These are phyloP conservation scores for Lachancea thermotolerans DNA, from an alignment of 805 yeast genomes.

Conservation along the genomic window DNA sequence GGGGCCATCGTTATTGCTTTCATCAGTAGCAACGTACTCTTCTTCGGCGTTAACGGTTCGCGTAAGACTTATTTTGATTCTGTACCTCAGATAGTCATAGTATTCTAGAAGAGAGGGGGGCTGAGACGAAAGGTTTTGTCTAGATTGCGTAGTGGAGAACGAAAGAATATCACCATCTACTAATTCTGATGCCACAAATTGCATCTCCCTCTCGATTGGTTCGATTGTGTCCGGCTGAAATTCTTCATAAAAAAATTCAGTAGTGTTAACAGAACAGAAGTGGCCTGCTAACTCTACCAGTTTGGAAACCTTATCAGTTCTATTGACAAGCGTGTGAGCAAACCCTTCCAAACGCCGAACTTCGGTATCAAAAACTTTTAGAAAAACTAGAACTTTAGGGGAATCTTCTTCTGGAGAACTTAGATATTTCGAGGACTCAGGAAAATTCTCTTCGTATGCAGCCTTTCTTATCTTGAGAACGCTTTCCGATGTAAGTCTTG, in stretches of 20 bases:
- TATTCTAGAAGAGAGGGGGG: slow-evolving; percentile 38
- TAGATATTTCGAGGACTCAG: neutral
- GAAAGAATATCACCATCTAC: slow-evolving; percentile 61
- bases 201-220: slow-evolving; percentile 31
- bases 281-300: slow-evolving; percentile 20
- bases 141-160: slow-evolving; percentile 18
- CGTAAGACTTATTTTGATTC: slow-evolving; percentile 51
- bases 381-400: slow-evolving; percentile 33
- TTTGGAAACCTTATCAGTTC: slow-evolving; percentile 38
- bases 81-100: slow-evolving; percentile 49
- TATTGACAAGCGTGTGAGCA: slow-evolving; percentile 49
- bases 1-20: slow-evolving; percentile 11
- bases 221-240: slow-evolving; percentile 49
- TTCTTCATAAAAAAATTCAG: slow-evolving; percentile 49
- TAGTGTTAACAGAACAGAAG: slow-evolving; percentile 33
- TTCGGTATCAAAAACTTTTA: slow-evolving; percentile 61
- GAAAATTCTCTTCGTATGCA: slow-evolving; percentile 1
- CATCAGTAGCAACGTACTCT: slow-evolving; percentile 22
- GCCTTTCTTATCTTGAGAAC: slow-evolving; percentile 1
- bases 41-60: slow-evolving; percentile 20
- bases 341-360: slow-evolving; percentile 56
- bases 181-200: slow-evolving; percentile 53
- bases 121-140: slow-evolving; percentile 14
- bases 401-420: slow-evolving; percentile 2
- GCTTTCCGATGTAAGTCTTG: slow-evolving; percentile 1